These are phyloP conservation scores for Inonotus hispidus DNA, from an alignment of 1,284 basidiomycete species.

Conservation along the genomic window DNA sequence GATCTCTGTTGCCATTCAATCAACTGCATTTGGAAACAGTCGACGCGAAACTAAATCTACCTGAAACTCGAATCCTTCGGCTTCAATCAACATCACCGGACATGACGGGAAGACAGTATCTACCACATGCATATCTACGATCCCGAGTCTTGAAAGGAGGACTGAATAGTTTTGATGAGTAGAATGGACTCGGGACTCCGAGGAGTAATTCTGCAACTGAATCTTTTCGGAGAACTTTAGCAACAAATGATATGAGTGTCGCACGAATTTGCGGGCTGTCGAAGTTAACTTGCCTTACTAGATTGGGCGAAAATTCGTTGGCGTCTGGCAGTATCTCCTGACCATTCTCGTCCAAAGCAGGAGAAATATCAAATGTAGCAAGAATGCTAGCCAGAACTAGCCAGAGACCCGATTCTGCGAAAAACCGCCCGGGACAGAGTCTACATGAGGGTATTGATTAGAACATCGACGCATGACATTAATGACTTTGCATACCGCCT, in stretches of 20 bases:
- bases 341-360: constrained; percentile 5
- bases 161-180: background rate
- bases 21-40: too few species aligned
- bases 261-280: background rate
- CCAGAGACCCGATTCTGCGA: constrained; percentile 20
- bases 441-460: background rate
- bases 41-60: too few species aligned
- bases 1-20: too few species aligned
- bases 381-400: constrained; percentile 18
- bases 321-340: constrained; percentile 6
- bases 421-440: constrained; percentile 19
- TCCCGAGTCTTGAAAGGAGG: background rate
- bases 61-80: too few species aligned
- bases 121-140: too few species aligned
- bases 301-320: background rate
- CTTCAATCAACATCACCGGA: too few species aligned
- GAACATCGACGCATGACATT: background rate
- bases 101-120: too few species aligned
- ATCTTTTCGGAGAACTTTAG: background rate
- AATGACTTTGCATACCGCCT: background rate
- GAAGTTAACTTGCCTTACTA: constrained; percentile 2
- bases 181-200: background rate
- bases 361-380: constrained; percentile 14
- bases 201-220: background rate
- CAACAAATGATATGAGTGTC: background rate